Evolutionary conservation across 495 filamentous ascomycete species (phyloP).

Genomic region (Penicillium ochrochloron): DNA sequence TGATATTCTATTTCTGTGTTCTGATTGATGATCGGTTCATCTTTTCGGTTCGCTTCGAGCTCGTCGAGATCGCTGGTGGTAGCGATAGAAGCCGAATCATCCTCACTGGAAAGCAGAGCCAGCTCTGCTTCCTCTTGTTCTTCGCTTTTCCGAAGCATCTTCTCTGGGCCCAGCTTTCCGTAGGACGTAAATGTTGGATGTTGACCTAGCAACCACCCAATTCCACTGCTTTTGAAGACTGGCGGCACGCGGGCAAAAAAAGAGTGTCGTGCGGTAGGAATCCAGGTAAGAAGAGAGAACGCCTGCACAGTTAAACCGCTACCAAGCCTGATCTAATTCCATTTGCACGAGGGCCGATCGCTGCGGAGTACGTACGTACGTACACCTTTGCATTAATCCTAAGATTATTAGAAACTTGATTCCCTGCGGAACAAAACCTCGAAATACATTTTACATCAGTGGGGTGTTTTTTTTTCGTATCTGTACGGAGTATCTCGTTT

Average conservation of each 20-base stretch:
- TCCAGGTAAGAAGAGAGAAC: background rate
- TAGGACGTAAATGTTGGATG: background rate
- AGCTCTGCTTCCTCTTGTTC: conserved; percentile 22
- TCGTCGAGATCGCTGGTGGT: conserved; percentile 12
- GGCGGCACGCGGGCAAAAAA: conserved; percentile 2
- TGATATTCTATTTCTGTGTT: conserved; percentile 22
- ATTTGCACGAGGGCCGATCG: background rate
- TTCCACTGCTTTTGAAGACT: background rate
- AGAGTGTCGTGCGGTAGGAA: background rate
- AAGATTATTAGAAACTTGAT: background rate
- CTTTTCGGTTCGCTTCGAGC: conserved; percentile 22
- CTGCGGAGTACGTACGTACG: background rate
- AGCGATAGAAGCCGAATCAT: conserved; percentile 15
- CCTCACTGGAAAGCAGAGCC: conserved; percentile 17
- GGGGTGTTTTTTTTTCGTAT: conserved; percentile 6
- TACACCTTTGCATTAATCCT: background rate
- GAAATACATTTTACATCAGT: background rate
- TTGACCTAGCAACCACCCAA: background rate
- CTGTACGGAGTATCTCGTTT: background rate
- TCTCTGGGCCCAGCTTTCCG: background rate
- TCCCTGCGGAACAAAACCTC: background rate
- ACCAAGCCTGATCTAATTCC: background rate
- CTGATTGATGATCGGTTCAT: background rate
- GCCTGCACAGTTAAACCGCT: background rate
- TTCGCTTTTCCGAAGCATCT: background rate